Conservation (phyloP, 2,329 filamentous ascomycete species). For the Fusarium solani-melongenae region DNA sequence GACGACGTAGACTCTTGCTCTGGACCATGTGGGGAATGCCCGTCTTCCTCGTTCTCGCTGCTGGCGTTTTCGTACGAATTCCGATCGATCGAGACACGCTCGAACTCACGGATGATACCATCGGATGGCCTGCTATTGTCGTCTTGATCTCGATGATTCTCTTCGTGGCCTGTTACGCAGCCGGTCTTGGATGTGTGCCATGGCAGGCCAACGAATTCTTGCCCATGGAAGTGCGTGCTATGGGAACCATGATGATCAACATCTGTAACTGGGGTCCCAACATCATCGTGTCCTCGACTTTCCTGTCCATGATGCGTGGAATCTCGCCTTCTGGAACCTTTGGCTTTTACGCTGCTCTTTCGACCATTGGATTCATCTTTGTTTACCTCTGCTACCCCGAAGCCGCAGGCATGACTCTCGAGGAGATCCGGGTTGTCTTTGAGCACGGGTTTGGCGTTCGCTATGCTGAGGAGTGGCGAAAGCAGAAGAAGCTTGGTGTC, state of each 20-base stretch:
- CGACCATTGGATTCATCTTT: constrained; percentile 38
- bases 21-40: constrained; percentile 36
- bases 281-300: constrained; percentile 35
- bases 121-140: constrained; percentile 26
- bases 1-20: constrained; percentile 24
- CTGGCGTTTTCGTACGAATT: constrained; percentile 20
- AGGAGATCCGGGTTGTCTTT: constrained; percentile 61
- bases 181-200: constrained; percentile 32
- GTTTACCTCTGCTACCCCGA: constrained; percentile 61
- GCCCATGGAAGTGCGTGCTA: constrained; percentile 55
- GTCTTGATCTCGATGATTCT: constrained; percentile 35
- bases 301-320: constrained; percentile 31
- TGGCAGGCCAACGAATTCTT: constrained; percentile 40
- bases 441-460: constrained; percentile 56
- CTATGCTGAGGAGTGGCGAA: constrained; percentile 30
- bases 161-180: constrained; percentile 39
- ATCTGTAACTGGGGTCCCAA: constrained; percentile 56
- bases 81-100: constrained; percentile 23
- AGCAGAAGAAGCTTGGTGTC: constrained; percentile 24
- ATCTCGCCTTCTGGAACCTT: constrained; percentile 30
- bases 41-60: constrained; percentile 23
- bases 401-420: constrained; percentile 62
- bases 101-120: constrained; percentile 14
- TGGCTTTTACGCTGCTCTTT: constrained; percentile 28
- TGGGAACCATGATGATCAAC: constrained; percentile 58